phyloP scores from a whole-genome alignment of 2,329 filamentous ascomycete genomes.

The Colletotrichum sp. region DNA sequence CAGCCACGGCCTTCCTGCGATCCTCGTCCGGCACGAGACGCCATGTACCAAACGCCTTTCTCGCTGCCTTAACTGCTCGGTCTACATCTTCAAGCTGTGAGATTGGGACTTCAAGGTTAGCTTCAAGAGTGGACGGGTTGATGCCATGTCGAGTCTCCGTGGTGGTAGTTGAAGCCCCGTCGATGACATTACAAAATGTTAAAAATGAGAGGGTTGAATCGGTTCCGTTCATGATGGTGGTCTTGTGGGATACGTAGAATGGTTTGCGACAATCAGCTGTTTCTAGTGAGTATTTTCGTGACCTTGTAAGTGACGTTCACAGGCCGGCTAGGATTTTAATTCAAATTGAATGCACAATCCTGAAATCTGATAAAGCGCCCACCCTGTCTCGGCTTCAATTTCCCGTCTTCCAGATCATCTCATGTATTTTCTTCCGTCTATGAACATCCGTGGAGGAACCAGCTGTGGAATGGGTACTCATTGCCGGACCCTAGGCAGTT shows the following conservation, averaged over 20 bases:
- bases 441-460: neutral
- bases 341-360: neutral
- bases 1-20: neutral
- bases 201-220: neutral
- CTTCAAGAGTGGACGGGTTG: neutral
- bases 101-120: neutral
- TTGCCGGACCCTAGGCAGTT: neutral
- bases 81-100: neutral
- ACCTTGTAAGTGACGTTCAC: neutral
- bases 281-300: neutral
- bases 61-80: neutral
- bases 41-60: neutral
- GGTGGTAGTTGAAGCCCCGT: neutral
- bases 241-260: neutral
- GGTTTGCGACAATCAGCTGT: neutral
- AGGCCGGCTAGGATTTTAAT: neutral
- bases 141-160: neutral
- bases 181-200: neutral
- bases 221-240: neutral
- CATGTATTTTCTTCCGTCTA: neutral
- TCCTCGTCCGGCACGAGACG: neutral
- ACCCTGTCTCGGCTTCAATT: neutral
- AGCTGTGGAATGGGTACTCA: neutral
- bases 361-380: neutral
- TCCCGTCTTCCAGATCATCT: neutral